These are phyloP conservation scores for Teratosphaeria zuluensis DNA, from an alignment of 2,329 filamentous ascomycete genomes.

Conservation along the genomic window DNA sequence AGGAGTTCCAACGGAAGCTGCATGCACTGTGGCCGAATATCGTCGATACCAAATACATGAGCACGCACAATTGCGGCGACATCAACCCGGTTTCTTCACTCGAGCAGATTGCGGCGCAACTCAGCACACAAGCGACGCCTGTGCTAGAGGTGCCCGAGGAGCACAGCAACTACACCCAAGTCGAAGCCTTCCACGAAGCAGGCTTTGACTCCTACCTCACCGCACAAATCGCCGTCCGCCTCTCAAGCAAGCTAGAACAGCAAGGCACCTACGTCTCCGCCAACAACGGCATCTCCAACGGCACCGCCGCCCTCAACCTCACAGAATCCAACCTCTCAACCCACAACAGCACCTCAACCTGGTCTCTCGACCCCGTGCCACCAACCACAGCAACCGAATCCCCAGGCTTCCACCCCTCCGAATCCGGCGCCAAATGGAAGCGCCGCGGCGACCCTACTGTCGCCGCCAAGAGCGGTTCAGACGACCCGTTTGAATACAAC, in stretches of 20 bases:
- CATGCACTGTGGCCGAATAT: slow-evolving; percentile 47
- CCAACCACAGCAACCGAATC: not conserved
- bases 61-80: slow-evolving; percentile 46
- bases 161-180: slow-evolving; percentile 33
- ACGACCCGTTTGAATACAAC: slow-evolving; percentile 18
- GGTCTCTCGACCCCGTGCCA: not conserved
- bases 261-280: slow-evolving; percentile 26
- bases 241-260: slow-evolving; percentile 43
- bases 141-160: slow-evolving; percentile 29
- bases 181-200: slow-evolving; percentile 46
- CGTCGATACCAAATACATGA: slow-evolving; percentile 55
- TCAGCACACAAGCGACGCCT: slow-evolving; percentile 31
- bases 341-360: slow-evolving; percentile 2
- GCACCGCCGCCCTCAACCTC: slow-evolving; percentile 5
- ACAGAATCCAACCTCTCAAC: not conserved
- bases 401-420: slow-evolving; percentile 19
- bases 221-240: slow-evolving; percentile 47
- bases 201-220: slow-evolving; percentile 55
- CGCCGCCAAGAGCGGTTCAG: slow-evolving; percentile 6
- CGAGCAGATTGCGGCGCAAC: slow-evolving; percentile 38
- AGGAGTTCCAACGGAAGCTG: slow-evolving; percentile 43
- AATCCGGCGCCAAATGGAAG: slow-evolving; percentile 20
- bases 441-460: slow-evolving; percentile 19
- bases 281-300: slow-evolving; percentile 7
- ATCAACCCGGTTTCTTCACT: slow-evolving; percentile 41